phyloP scores from a whole-genome alignment of 345 rosid genomes.

The Dipteronia sinensis region DNA sequence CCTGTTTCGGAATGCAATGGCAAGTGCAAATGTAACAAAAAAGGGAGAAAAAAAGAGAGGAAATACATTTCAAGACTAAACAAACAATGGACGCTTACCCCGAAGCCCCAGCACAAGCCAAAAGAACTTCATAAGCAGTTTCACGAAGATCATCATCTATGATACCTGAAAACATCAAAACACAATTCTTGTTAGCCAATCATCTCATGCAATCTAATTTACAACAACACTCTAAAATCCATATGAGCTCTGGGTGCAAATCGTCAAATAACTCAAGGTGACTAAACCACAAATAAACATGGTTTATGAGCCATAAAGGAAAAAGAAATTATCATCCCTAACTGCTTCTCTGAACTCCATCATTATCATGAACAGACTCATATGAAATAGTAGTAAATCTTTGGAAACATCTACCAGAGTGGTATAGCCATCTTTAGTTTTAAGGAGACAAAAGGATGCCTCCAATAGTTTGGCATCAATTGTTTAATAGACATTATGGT shows the following conservation, averaged over 20 bases:
- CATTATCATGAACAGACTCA: not conserved
- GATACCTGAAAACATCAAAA: conserved; percentile 55
- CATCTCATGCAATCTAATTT: conserved; percentile 8
- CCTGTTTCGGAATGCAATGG: conserved; percentile 7
- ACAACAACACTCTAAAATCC: conserved; percentile 1
- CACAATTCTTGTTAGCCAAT: not conserved
- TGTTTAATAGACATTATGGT: not conserved
- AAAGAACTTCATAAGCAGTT: conserved; percentile 87
- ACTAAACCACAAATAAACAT: not conserved
- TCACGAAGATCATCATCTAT: conserved; percentile 94
- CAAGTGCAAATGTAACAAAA: not conserved
- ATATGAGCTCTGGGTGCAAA: not conserved
- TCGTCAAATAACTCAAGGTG: not conserved
- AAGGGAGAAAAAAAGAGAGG: not conserved
- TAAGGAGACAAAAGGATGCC: not conserved
- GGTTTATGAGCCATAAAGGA: not conserved
- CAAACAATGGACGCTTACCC: conserved; percentile 54
- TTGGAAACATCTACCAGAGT: not conserved
- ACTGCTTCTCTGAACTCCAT: not conserved
- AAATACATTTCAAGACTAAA: conserved; percentile 13
- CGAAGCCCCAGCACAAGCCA: conserved; percentile 97
- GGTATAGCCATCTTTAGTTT: not conserved
- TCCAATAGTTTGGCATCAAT: not conserved
- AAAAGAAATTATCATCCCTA: not conserved
- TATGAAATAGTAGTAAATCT: not conserved